phyloP scores from a whole-genome alignment of 2,329 filamentous ascomycete genomes.

The Exophiala bonariae region DNA sequence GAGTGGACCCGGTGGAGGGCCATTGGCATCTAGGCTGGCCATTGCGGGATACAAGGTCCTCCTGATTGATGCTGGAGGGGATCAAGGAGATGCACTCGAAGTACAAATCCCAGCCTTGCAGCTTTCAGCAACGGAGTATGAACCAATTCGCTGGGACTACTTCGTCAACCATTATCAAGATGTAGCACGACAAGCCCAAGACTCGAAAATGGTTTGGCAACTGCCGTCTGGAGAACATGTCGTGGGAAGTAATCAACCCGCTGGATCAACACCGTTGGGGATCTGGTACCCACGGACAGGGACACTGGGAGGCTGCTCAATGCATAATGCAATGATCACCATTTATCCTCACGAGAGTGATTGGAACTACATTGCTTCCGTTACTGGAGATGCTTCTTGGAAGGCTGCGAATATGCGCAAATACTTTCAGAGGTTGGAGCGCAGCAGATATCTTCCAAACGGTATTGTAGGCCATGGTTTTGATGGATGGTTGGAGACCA shows the following conservation, averaged over 20 bases:
- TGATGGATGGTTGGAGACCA: conserved; percentile 57
- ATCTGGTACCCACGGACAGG: conserved; percentile 60
- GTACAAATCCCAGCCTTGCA: conserved; percentile 33
- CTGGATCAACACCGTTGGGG: conserved; percentile 53
- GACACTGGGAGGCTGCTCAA: conserved; percentile 59
- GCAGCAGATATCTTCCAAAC: conserved; percentile 51
- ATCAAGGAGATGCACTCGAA: conserved; percentile 34
- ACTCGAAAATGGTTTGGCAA: conserved; percentile 42
- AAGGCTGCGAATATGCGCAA: conserved; percentile 57
- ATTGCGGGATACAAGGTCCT: conserved; percentile 37
- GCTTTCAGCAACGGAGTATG: conserved; percentile 33
- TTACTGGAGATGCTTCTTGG: conserved; percentile 65
- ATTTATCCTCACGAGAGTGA: conserved; percentile 61
- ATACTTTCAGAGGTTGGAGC: conserved; percentile 57
- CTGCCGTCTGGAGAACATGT: conserved; percentile 52
- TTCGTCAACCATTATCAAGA: conserved; percentile 38
- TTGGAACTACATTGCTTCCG: conserved; percentile 56
- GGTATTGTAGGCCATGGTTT: conserved; percentile 53
- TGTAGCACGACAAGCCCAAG: conserved; percentile 30
- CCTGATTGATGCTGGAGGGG: conserved; percentile 40
- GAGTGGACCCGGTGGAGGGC: conserved; percentile 38
- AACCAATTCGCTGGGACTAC: conserved; percentile 35
- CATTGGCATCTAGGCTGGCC: conserved; percentile 37
- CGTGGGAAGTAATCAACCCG: conserved; percentile 54
- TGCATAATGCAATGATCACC: conserved; percentile 62